Base-by-base conservation (phyloP, 176 grass and related monocot genomes). In the Ensete ventricosum region DNA sequence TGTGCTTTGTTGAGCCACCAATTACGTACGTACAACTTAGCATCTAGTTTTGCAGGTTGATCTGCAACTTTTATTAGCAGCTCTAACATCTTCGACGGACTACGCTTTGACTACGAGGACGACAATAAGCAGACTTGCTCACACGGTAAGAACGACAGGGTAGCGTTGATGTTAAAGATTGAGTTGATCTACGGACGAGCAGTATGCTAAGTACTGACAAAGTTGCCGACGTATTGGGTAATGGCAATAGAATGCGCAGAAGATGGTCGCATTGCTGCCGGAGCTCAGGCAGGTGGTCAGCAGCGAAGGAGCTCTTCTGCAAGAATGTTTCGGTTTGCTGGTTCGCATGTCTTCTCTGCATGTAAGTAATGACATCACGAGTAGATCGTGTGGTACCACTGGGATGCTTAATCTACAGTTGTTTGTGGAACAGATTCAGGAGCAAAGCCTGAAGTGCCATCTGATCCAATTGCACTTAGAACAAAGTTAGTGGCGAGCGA, bases 371-470 rank as follows among this genome's bases (percentile, higher is more conserved):
- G 4, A 43, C 34, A 43, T 43, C 34, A 43, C 34, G 34, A 43
- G 5, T 43, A 43, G 4, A 43, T 43, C 34, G 34, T 43, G 4
- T 0, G 34, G 34, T 6, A 6, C 34, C 0, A 43, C 34, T 43
- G 34, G 34, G 34, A 43, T 5, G 34, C 34, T 43, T 43, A 43
- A 43, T 43, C 34, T 43, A 43, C 34, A 0, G 34, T 11, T 17
- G 23, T 52, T 9, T 53, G 0, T 53, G 22, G 54, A 55, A 63
- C 70, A 91, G 89, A 78, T 80, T 2, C 12, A 87, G 64, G 89
- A 91, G 53, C 80, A 91, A 58, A 91, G 88, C 73, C 67, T 91
- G 65, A 81, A 60, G 14, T 85, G 77, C 74, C 89, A 91, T 81
- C 24, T 91, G 58, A 68, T 85, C 26, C 89, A 88, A 76, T 64